A percentile compares a stretch with the other conserved stretches of the same genome.
Evolutionary conservation across 2,329 filamentous ascomycete genomes (phyloP).

Genomic region (Monosporascus sp.): DNA sequence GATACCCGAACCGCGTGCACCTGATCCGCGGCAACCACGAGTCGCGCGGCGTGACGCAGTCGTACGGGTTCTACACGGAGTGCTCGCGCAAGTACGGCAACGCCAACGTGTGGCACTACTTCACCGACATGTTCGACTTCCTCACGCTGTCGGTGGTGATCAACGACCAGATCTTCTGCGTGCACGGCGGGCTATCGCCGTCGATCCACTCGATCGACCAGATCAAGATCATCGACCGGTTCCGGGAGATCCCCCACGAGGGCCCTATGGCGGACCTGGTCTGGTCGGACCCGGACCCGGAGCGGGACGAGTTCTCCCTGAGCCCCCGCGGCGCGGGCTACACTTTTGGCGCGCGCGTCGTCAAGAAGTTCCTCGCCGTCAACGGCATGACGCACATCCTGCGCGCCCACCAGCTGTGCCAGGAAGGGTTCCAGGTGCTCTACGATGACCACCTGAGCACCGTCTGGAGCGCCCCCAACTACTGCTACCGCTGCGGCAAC

Average conservation of each 20-base stretch:
- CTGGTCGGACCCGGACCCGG: constrained; percentile 97
- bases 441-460: constrained; percentile 94
- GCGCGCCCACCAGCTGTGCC: constrained; percentile 95
- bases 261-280: constrained; percentile 99
- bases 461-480: constrained; percentile 97
- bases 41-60: constrained; percentile 94
- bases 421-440: constrained; percentile 94
- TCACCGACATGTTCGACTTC: constrained; percentile 99
- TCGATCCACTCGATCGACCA: constrained; percentile 98
- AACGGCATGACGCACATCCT: constrained; percentile 98
- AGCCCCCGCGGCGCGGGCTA: constrained; percentile 92
- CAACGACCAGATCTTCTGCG: constrained; percentile 98
- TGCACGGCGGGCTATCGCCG: constrained; percentile 83
- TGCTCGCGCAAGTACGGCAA: constrained; percentile 98
- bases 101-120: constrained; percentile 98
- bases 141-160: constrained; percentile 95
- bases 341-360: constrained; percentile 94
- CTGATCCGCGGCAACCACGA: constrained; percentile 98
- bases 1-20: constrained; percentile 93
- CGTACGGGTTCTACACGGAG: constrained; percentile 98
- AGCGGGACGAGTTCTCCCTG: constrained; percentile 93
- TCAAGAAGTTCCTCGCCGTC: constrained; percentile 95
- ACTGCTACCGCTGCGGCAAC: constrained; percentile 93
- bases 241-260: constrained; percentile 96
- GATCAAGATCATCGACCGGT: constrained; percentile 99